Evolutionary conservation across 129 eudicot genomes (phyloP), one percentile per base, ranked within the genome.

Genomic region (Flaveria robusta): DNA sequence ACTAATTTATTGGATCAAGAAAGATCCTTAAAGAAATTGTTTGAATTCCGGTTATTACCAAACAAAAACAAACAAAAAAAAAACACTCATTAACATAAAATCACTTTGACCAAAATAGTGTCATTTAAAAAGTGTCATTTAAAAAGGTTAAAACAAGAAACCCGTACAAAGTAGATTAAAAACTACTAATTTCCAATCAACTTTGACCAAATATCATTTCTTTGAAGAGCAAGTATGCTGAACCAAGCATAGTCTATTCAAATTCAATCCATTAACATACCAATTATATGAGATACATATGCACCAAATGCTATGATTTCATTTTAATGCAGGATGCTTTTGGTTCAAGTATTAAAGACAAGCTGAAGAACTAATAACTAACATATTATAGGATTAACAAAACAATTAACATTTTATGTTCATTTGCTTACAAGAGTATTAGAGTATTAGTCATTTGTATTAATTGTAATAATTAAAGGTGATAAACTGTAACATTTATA

Each of bases 321-420:
- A 46, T 29, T 43, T 64, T 9, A 7, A 55, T 43, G 47, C 47
- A 43, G 47, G 47, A 43, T 9, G 13, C 2, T 43, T 43, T 43
- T 13, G 9, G 11, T 43, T 43, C 47, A 43, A 43, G 16, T 50
- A 14, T 50, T 50, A 14, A 0, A 15, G 29, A 46, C 19, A 63
- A 75, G 63, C 63, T 26, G n/a, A 66, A 77, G 14, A 76, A 76
- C 81, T 22, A 27, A 67, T 39, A 66, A 16, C 52, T 27, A n/a
- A 66, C 80, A 23, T 14, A 27, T 16, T 41, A 59, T 60, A 60
- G 6, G 5, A 46, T 47, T 19, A 26, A 50, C 39, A 20, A 31
- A 8, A 15, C 52, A 49, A n/a, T 51, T 51, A 16, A 18, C 47
- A 39, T 20, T 34, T 3, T 8, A 67, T 62, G 71, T 19, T 60